These are phyloP conservation scores for Ammopiptanthus mongolicus DNA, from an alignment of 306 rosid species.

Conservation along the genomic window DNA sequence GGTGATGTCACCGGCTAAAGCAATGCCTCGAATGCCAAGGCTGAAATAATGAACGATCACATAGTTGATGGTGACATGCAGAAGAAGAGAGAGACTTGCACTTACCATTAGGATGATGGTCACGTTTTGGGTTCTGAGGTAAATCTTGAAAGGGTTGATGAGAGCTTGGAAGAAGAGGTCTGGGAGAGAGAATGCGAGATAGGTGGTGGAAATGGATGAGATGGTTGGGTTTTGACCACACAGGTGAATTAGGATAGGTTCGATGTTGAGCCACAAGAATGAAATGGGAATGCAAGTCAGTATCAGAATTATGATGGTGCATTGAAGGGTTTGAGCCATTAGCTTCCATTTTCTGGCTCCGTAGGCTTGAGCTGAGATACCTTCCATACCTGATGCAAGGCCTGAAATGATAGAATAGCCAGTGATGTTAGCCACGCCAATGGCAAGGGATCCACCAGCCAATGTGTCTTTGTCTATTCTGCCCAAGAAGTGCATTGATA, in stretches of 20 bases:
- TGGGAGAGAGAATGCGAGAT: slow-evolving; percentile 33
- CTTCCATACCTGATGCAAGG: slow-evolving; percentile 43
- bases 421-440: slow-evolving; percentile 35
- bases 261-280: slow-evolving; percentile 25
- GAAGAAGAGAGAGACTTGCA: neutral
- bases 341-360: slow-evolving; percentile 38
- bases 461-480: slow-evolving; percentile 26
- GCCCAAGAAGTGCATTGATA: slow-evolving; percentile 44
- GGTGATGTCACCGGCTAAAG: slow-evolving; percentile 22
- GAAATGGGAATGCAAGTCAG: slow-evolving; percentile 29
- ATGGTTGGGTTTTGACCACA: slow-evolving; percentile 27
- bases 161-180: slow-evolving; percentile 30
- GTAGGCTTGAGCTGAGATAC: slow-evolving; percentile 45
- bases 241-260: slow-evolving; percentile 1
- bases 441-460: slow-evolving; percentile 42
- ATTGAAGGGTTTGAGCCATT: slow-evolving; percentile 31
- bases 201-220: slow-evolving; percentile 31
- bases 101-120: slow-evolving; percentile 34
- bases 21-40: slow-evolving; percentile 31
- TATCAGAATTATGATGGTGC: slow-evolving; percentile 24
- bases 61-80: slow-evolving; percentile 22
- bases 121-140: slow-evolving; percentile 28
- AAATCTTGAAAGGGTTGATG: slow-evolving; percentile 34
- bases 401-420: slow-evolving; percentile 43
- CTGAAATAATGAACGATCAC: neutral